phyloP scores from a whole-genome alignment of 2,329 filamentous ascomycete species.

The Ilyonectria robusta region DNA sequence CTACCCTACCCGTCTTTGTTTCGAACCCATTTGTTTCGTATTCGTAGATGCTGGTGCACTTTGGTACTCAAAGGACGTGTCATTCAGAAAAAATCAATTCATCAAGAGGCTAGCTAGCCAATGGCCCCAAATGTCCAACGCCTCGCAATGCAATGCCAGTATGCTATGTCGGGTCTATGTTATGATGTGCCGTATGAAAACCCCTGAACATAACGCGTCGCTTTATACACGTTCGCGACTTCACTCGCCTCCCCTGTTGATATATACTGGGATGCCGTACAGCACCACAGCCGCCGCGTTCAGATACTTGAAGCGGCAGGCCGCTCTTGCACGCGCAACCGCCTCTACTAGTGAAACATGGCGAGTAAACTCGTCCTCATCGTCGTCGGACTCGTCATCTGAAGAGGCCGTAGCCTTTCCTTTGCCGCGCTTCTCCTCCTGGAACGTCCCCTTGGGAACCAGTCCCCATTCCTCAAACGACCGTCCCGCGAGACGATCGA shows the following conservation, averaged over 20 bases:
- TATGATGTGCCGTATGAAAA: constrained; percentile 11
- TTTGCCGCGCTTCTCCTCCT: constrained; percentile 51
- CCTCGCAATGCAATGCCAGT: constrained; percentile 35
- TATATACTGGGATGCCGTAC: constrained; percentile 94
- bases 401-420: constrained; percentile 44
- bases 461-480: constrained; percentile 92
- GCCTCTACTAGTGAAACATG: constrained; percentile 81
- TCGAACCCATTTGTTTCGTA: neutral
- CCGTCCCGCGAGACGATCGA: constrained; percentile 88
- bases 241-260: constrained; percentile 58
- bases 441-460: constrained; percentile 64
- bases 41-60: constrained; percentile 5
- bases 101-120: constrained; percentile 27
- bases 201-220: constrained; percentile 5
- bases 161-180: constrained; percentile 19
- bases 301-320: constrained; percentile 90
- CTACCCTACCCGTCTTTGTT: neutral
- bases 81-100: constrained; percentile 24
- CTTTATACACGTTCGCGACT: constrained; percentile 28
- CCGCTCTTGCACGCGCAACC: constrained; percentile 79
- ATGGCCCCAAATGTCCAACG: constrained; percentile 34
- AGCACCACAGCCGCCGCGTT: constrained; percentile 95
- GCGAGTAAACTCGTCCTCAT: constrained; percentile 50
- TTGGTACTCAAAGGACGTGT: neutral
- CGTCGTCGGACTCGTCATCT: constrained; percentile 47